Percentiles rank a stretch among this genome's conserved stretches.
phyloP scores from a whole-genome alignment of 768 basidiomycete species.

The Boletus rubescentipes region DNA sequence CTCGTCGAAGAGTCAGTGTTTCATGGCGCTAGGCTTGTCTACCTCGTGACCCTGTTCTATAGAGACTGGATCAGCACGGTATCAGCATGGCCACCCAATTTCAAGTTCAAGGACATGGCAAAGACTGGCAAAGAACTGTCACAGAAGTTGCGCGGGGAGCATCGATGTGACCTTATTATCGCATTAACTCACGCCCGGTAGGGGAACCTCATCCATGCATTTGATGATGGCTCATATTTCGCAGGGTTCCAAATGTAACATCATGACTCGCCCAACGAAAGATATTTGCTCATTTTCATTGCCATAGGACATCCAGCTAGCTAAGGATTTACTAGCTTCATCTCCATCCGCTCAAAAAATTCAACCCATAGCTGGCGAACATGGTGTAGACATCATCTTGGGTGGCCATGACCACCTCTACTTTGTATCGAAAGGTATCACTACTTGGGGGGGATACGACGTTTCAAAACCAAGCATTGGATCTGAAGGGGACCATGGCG shows the following conservation, averaged over 20 bases:
- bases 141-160: conserved; percentile 62
- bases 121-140: conserved; percentile 75
- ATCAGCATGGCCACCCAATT: conserved; percentile 80
- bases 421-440: conserved; percentile 65
- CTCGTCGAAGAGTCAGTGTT: conserved; percentile 74
- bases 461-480: conserved; percentile 52
- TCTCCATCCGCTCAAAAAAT: conserved; percentile 53
- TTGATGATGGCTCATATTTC: background rate
- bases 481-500: conserved; percentile 69
- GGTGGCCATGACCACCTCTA: conserved; percentile 92
- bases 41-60: background rate
- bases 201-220: conserved; percentile 6
- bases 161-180: conserved; percentile 78
- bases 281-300: conserved; percentile 9
- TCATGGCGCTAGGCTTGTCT: background rate
- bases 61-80: conserved; percentile 92
- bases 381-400: conserved; percentile 81
- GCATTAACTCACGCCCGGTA: conserved; percentile 84
- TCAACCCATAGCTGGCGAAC: conserved; percentile 45
- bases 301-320: conserved; percentile 64
- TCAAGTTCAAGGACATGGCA: conserved; percentile 74
- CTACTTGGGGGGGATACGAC: conserved; percentile 67
- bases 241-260: conserved; percentile 32
- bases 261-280: background rate
- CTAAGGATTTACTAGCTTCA: conserved; percentile 60